Percentiles rank a stretch among this genome's conserved stretches.
These are phyloP conservation scores for Hyphopichia homilentoma DNA, from an alignment of 805 yeast genomes.

Conservation along the genomic window DNA sequence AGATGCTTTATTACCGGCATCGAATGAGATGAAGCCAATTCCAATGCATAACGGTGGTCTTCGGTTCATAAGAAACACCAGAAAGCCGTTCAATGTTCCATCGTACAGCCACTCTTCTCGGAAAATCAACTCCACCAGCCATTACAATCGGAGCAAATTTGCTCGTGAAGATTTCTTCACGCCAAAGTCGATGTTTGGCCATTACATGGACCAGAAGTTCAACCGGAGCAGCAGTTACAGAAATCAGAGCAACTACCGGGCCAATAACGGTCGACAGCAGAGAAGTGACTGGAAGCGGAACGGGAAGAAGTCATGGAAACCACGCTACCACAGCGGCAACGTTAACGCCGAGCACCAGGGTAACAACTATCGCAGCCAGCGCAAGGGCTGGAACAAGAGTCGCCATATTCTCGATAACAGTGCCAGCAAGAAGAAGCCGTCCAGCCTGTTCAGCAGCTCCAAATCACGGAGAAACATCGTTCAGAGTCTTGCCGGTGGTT, in stretches of 20 bases:
- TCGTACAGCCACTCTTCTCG: slow-evolving; percentile 39
- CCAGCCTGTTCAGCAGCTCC: slow-evolving; percentile 19
- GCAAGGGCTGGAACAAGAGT: slow-evolving; percentile 1
- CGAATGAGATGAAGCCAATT: slow-evolving; percentile 35
- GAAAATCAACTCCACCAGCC: slow-evolving; percentile 7
- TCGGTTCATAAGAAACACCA: slow-evolving; percentile 35
- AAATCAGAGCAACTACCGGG: slow-evolving; percentile 2
- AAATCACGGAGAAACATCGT: slow-evolving; percentile 10
- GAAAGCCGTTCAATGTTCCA: slow-evolving; percentile 65
- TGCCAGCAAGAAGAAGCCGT: slow-evolving; percentile 14
- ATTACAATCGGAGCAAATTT: slow-evolving; percentile 22
- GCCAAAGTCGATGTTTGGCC: slow-evolving; percentile 69
- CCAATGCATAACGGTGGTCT: slow-evolving; percentile 28
- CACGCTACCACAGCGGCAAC: slow-evolving; percentile 2
- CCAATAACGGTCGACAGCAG: background rate
- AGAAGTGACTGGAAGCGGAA: slow-evolving; percentile 5
- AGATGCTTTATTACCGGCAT: slow-evolving; percentile 39
- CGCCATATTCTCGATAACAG: slow-evolving; percentile 1
- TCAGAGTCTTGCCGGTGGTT: slow-evolving; percentile 1
- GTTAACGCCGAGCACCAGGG: background rate
- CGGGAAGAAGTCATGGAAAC: slow-evolving; percentile 5
- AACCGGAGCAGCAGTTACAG: slow-evolving; percentile 14
- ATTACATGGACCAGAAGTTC: slow-evolving; percentile 56
- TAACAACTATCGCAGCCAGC: slow-evolving; percentile 1
- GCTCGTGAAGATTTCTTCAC: slow-evolving; percentile 74